Base-by-base conservation (phyloP, 106 monocot genomes). In the Alisma plantagoaquatica region DNA sequence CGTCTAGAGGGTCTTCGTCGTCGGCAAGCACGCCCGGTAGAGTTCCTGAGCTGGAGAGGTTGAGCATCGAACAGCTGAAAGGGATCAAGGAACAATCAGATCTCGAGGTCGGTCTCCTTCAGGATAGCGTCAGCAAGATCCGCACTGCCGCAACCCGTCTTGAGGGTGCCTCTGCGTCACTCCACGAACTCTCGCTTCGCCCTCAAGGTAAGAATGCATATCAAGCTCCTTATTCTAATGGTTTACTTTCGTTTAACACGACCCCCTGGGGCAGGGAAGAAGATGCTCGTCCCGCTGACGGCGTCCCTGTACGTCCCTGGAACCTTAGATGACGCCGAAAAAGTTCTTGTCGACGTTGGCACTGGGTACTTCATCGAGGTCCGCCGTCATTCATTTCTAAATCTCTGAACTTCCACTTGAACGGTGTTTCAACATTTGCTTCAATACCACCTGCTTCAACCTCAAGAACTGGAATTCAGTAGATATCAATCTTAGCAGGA, bases 291-390 rank as follows among this genome's bases (percentile, higher is more conserved):
- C 15, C 96, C 96, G 27, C 76, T 98, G 31, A 98, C 96, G 33
- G 80, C 96, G 3, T 98, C 96, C 1, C 89, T 98, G 12, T 98
- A 89, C 53, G 96, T 98, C 2, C 78, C 81, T 31, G 96, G 96
- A 32, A 76, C 69, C 11, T 85, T 98, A 0, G 89, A 98, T 43
- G 85, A 98, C 49, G 73, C 81, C 19, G 74, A 85, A 15, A 81
- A 74, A 28, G 96, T 98, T 21, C 81, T 98, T 29, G 78, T 98
- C 23, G 96, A 98, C 43, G 96, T 89, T 20, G 96, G 96, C 32
- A 98, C 96, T 6, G 96, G 96, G n/a, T 98, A 98, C 71, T 98
- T 89, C 67, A 77, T 98, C 43, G 89, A 98, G 96, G 96, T 96
- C n/a, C n/a, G n/a, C n/a, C n/a, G n/a, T n/a, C n/a, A n/a, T n/a